phyloP scores from a whole-genome alignment of 208 protist species.

The Acanthamoeba sp. region DNA sequence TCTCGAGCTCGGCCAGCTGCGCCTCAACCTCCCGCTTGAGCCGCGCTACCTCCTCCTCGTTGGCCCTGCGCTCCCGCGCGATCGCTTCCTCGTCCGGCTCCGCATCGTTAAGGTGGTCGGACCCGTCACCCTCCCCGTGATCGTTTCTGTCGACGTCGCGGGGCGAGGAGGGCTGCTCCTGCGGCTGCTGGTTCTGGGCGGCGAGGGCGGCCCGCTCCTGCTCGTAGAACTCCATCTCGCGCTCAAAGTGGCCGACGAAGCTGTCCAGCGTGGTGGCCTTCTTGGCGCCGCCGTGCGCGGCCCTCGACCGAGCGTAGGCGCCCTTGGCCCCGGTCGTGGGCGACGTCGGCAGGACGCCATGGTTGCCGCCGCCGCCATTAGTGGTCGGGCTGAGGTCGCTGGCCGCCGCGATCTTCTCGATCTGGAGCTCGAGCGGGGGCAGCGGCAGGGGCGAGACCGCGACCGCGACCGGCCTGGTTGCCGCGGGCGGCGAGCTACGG shows the following conservation, averaged over 20 bases:
- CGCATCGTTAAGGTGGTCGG: not conserved
- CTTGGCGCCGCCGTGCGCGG: not conserved
- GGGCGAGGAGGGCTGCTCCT: too few species aligned
- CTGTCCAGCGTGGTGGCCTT: conserved; percentile 10
- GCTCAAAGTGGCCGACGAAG: conserved; percentile 48
- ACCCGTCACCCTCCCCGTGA: too few species aligned
- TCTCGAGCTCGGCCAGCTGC: conserved; percentile 27
- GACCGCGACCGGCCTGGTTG: not conserved
- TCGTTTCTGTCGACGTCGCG: not conserved
- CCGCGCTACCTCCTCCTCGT: not conserved
- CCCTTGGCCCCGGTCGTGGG: not conserved
- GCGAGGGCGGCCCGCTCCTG: not conserved
- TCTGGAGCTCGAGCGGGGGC: conserved; percentile 32
- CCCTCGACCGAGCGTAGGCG: not conserved
- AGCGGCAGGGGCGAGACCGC: not conserved
- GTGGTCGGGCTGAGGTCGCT: not conserved
- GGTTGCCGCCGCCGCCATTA: not conserved
- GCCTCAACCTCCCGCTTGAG: not conserved
- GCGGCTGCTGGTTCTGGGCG: not conserved
- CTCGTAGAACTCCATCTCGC: conserved; percentile 48
- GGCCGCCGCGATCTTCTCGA: not conserved
- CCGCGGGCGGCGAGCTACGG: not conserved
- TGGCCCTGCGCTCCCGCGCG: not conserved
- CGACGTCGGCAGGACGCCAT: not conserved
- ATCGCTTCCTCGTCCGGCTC: not conserved